Base-by-base conservation (phyloP, 225 moss, liverwort and hornwort species). In the Straminergon stramineum region DNA sequence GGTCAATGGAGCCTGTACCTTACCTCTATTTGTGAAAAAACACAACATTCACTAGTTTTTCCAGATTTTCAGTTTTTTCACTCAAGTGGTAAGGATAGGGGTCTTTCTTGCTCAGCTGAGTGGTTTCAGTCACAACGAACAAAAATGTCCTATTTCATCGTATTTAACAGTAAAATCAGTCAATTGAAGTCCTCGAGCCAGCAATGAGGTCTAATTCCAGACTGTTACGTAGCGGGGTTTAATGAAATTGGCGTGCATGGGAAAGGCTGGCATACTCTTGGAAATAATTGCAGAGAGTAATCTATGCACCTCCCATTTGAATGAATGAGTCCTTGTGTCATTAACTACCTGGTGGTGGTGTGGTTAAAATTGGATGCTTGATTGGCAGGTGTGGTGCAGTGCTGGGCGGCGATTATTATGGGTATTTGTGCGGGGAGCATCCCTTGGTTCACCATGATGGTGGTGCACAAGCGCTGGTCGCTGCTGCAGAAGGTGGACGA, bases 401-500 rank as follows among this genome's bases (percentile, higher is more conserved):
- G 93, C 60, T 94, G 94, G 94, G 94, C 94, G 20, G 93, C 94
- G 82, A 93, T 94, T 21, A 86, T 94, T 13, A 94, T 94, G 94
- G 94, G 94, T 24, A 82, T 93, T 55, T 91, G 89, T 56, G 77
- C 94, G 16, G 94, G 94, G 52, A 94, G 93, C 77, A 89, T 94
- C 45, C 94, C 94, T 18, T 94, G 94, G 94, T 93, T 91, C 74
- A 94, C 94, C 34, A 94, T 94, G 94, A 94, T 94, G 94, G 92
- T 94, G 82, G 88, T 94, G 80, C 94, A 94, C 87, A 94, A 93
- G 79, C 93, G 94, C 34, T 93, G 93, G 94, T 75, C 93, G 34
- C 92, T 92, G 63, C 91, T 94, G 41, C 94, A 94, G 61, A 91
- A 88, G 78, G 94, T 92, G 53, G 94, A 94, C 83, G 94, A 94